A percentile compares a stretch with the other conserved stretches of the same genome.
Evolutionary conservation across 2,329 filamentous ascomycete genomes (phyloP).

Genomic region (Beauveria australis): DNA sequence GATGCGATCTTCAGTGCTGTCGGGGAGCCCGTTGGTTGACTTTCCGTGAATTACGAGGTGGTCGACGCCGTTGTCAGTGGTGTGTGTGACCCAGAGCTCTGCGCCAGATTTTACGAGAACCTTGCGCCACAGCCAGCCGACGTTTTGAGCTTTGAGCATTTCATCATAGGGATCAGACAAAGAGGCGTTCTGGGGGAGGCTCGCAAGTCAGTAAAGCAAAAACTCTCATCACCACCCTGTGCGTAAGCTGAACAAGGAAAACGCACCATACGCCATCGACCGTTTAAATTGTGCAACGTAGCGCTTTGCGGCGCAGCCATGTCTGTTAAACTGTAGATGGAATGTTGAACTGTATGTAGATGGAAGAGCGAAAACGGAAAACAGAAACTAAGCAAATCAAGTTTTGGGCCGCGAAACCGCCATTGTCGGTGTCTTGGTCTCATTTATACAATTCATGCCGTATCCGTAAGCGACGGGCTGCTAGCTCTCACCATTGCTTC

Average conservation of each 20-base stretch:
- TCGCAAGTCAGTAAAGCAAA: not conserved
- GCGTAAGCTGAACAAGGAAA: not conserved
- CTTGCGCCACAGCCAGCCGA: constrained; percentile 4
- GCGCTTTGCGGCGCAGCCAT: not conserved
- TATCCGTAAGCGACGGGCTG: too few species aligned
- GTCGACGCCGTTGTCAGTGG: not conserved
- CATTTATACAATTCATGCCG: not conserved
- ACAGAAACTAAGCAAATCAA: not conserved
- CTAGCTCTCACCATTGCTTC: too few species aligned
- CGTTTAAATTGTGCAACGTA: not conserved
- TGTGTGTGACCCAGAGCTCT: not conserved
- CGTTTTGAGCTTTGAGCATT: constrained; percentile 1
- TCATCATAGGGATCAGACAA: not conserved
- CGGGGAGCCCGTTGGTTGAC: not conserved
- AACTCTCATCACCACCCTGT: too few species aligned
- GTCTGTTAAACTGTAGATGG: not conserved
- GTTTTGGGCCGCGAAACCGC: not conserved
- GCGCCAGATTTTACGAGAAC: not conserved
- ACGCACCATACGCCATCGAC: not conserved
- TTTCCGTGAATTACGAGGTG: not conserved
- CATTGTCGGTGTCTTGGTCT: not conserved
- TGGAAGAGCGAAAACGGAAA: not conserved
- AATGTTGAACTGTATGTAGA: too few species aligned
- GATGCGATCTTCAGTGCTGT: not conserved
- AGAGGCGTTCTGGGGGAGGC: not conserved